Percentiles rank a stretch among this genome's conserved stretches.
Evolutionary conservation across 305 asterid genomes (phyloP).

Genomic region (Fraxinus latifolia): DNA sequence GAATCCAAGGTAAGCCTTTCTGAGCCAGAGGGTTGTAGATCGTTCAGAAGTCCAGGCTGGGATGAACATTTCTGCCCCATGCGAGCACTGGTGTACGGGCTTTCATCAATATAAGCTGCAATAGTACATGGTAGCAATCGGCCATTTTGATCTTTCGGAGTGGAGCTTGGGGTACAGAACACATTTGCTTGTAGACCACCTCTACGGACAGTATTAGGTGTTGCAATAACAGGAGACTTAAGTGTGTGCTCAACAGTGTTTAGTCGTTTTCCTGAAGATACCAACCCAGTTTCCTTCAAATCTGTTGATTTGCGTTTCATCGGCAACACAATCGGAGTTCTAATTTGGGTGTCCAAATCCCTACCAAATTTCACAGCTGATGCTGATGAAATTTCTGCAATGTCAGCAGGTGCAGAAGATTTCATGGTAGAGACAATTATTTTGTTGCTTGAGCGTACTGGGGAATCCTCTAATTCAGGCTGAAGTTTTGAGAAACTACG

Average conservation of each 20-base stretch:
- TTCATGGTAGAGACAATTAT: conserved; percentile 35
- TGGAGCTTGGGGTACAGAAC: conserved; percentile 43
- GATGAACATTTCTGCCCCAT: conserved; percentile 40
- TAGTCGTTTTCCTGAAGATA: conserved; percentile 60
- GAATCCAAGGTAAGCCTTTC: conserved; percentile 79
- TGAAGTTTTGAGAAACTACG: conserved; percentile 40
- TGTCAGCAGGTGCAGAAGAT: conserved; percentile 34
- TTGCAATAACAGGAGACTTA: conserved; percentile 53
- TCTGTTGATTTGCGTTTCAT: conserved; percentile 81
- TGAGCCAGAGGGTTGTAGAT: conserved; percentile 51
- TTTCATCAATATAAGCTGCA: conserved; percentile 55
- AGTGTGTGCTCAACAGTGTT: conserved; percentile 60
- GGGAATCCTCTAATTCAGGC: conserved; percentile 46
- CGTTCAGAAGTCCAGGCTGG: conserved; percentile 52
- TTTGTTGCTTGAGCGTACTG: conserved; percentile 42
- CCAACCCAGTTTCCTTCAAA: conserved; percentile 46
- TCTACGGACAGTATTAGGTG: conserved; percentile 52
- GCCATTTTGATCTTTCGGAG: conserved; percentile 46
- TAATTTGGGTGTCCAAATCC: conserved; percentile 45
- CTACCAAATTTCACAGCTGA: conserved; percentile 47
- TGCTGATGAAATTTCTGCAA: conserved; percentile 51
- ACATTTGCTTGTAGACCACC: conserved; percentile 46
- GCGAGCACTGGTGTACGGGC: conserved; percentile 27
- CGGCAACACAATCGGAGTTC: conserved; percentile 80
- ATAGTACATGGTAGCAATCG: conserved; percentile 36